phyloP scores from a whole-genome alignment of 371 early-diverging fungal genomes.

The Rhizomucor miehei region DNA sequence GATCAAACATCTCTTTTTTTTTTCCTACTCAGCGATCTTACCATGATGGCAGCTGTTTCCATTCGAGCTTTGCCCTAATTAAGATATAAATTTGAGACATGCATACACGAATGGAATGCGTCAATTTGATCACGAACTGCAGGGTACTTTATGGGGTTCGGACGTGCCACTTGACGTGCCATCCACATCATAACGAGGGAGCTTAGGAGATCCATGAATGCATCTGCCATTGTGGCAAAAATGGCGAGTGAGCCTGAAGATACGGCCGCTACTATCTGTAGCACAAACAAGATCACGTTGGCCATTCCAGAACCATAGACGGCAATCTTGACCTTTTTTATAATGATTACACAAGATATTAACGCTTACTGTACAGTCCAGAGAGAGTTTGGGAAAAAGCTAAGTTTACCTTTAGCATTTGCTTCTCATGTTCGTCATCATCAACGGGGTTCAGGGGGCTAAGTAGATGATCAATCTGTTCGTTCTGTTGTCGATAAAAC shows the following conservation, averaged over 20 bases:
- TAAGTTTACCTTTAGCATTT: slow-evolving; percentile 48
- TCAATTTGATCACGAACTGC: slow-evolving; percentile 42
- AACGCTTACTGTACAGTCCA: neutral
- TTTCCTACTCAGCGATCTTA: slow-evolving; percentile 19
- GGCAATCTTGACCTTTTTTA: slow-evolving; percentile 69
- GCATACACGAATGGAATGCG: neutral
- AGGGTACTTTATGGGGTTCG: slow-evolving; percentile 75
- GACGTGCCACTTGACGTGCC: slow-evolving; percentile 56
- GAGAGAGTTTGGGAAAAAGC: neutral
- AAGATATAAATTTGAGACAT: neutral
- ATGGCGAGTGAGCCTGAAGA: slow-evolving; percentile 82
- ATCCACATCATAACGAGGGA: slow-evolving; percentile 68
- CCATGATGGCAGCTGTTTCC: slow-evolving; percentile 93
- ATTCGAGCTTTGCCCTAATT: slow-evolving; percentile 80
- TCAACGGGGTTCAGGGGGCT: slow-evolving; percentile 44
- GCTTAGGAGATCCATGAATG: slow-evolving; percentile 88
- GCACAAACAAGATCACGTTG: slow-evolving; percentile 74
- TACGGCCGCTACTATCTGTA: slow-evolving; percentile 84
- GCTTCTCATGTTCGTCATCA: slow-evolving; percentile 39
- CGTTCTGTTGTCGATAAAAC: slow-evolving; percentile 85
- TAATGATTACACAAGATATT: neutral
- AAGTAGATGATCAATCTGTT: slow-evolving; percentile 73
- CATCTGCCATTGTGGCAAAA: slow-evolving; percentile 91
- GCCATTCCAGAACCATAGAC: slow-evolving; percentile 81
- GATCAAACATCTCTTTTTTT: neutral